Percentiles rank a stretch among this genome's conserved stretches.
phyloP scores from a whole-genome alignment of 768 basidiomycete genomes.

The Pisolithus tinctorius region DNA sequence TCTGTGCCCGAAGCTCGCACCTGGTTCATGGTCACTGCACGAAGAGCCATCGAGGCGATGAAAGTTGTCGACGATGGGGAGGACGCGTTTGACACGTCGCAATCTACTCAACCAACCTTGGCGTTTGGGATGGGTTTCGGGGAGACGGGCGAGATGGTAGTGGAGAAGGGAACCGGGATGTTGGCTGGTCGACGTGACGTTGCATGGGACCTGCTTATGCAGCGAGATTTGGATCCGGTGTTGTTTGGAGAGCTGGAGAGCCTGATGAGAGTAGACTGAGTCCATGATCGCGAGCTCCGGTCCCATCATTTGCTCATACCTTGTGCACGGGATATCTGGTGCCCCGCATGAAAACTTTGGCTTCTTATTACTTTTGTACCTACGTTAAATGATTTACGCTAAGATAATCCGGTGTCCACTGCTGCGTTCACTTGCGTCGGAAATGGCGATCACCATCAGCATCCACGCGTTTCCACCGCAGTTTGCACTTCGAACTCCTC shows the following conservation, averaged over 20 bases:
- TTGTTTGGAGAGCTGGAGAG: conserved; percentile 80
- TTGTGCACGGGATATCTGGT: no score
- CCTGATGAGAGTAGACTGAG: conserved; percentile 58
- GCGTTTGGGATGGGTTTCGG: conserved; percentile 85
- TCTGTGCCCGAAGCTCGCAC: conserved; percentile 45
- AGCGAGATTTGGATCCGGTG: conserved; percentile 64
- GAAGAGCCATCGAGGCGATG: conserved; percentile 69
- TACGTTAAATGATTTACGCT: background rate
- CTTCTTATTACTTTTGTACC: no score
- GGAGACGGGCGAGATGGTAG: conserved; percentile 56
- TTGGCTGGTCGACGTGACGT: conserved; percentile 67
- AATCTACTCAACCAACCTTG: conserved; percentile 51
- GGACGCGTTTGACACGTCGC: conserved; percentile 66
- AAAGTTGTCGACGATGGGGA: conserved; percentile 72
- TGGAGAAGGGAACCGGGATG: conserved; percentile 70
- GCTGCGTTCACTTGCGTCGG: no score
- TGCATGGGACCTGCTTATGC: conserved; percentile 66
- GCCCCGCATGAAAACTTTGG: no score
- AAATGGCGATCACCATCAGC: background rate
- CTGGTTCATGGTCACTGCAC: conserved; percentile 48
- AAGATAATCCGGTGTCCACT: background rate
- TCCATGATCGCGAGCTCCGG: no score
- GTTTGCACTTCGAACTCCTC: background rate
- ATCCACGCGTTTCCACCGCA: no score
- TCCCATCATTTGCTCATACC: no score